These are phyloP conservation scores for Epichloe scottii DNA, from an alignment of 2,329 filamentous ascomycete species.

Conservation along the genomic window DNA sequence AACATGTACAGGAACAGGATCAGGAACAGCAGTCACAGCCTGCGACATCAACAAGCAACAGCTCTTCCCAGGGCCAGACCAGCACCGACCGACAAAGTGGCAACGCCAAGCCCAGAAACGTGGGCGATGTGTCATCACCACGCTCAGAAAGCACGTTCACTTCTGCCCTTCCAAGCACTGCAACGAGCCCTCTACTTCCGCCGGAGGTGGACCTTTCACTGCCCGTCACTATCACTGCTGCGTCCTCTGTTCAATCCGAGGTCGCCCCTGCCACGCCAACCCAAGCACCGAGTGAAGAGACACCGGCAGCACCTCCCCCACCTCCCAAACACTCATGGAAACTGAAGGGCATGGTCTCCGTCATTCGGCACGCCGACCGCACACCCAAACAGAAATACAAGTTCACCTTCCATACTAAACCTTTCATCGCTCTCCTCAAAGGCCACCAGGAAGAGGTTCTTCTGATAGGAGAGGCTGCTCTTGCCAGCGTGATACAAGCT, in stretches of 20 bases:
- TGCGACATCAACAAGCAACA: slow-evolving; percentile 12
- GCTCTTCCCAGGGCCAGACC: slow-evolving; percentile 15
- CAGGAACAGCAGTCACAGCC: slow-evolving; percentile 17
- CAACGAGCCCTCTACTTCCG: slow-evolving; percentile 22
- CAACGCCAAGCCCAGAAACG: slow-evolving; percentile 12
- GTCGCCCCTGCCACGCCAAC: slow-evolving; percentile 12
- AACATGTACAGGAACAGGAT: slow-evolving; percentile 23
- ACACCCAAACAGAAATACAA: slow-evolving; percentile 99
- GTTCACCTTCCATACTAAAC: slow-evolving; percentile 94
- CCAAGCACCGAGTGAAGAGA: slow-evolving; percentile 21
- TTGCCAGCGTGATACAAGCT: slow-evolving; percentile 79
- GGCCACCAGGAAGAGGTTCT: slow-evolving; percentile 95
- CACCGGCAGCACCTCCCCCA: slow-evolving; percentile 47
- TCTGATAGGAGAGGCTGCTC: slow-evolving; percentile 78
- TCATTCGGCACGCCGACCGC: slow-evolving; percentile 90
- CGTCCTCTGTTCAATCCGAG: slow-evolving; percentile 24
- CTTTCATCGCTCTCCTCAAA: slow-evolving; percentile 87
- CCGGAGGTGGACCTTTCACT: slow-evolving; percentile 20
- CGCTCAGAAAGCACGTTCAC: slow-evolving; percentile 18
- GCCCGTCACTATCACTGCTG: slow-evolving; percentile 19
- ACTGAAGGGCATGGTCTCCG: slow-evolving; percentile 91
- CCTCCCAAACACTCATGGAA: slow-evolving; percentile 92
- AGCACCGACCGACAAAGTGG: slow-evolving; percentile 10
- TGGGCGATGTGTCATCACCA: slow-evolving; percentile 20
- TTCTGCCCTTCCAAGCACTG: slow-evolving; percentile 23